Base-by-base conservation (phyloP, 148 eudicot species). In the Fagopyrum homotropicum region DNA sequence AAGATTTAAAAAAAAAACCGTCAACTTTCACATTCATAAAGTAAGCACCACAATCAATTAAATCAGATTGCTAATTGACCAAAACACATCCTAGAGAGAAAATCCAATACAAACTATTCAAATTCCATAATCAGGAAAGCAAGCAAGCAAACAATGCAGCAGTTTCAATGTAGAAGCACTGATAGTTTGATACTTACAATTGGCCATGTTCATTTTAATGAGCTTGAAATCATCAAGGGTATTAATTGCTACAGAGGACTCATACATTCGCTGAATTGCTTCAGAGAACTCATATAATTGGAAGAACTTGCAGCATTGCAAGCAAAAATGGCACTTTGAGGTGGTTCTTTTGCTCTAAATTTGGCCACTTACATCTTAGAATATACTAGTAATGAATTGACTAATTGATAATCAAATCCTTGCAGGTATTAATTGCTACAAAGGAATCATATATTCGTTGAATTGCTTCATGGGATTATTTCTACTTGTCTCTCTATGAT, bases 171-270 rank as follows among this genome's bases (percentile, higher is more conserved):
- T 46, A 35, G n/a, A 45, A 35, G 46, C 26, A 29, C 16, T 29
- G 5, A 11, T 29, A 6, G 12, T 22, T 63, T 30, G 16, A 35
- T 35, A 35, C 40, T 35, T 89, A 93, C 98, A 91, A 85, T 85
- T 91, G 50, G 98, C 77, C 95, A 94, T 94, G 57, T 87, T 88
- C 83, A 94, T 79, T 82, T 94, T 94, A 45, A 94, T 86, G 80
- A 94, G 89, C 90, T 89, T 91, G 83, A 83, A 86, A 82, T 94
- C 98, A 59, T 94, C 98, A 69, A 90, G 84, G 26, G 91, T 88
- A 22, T 22, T 22, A 22, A 22, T 22, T 22, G 26, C 26, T 22
- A 22, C 26, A 22, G 26, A 22, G 26, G 26, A 22, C 26, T 22
- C 26, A 22, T 22, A 22, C 26, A 22, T 22, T 22, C 26, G 26